Base-by-base conservation (phyloP, 495 filamentous ascomycete genomes). In the Penicillium bialowiezense region DNA sequence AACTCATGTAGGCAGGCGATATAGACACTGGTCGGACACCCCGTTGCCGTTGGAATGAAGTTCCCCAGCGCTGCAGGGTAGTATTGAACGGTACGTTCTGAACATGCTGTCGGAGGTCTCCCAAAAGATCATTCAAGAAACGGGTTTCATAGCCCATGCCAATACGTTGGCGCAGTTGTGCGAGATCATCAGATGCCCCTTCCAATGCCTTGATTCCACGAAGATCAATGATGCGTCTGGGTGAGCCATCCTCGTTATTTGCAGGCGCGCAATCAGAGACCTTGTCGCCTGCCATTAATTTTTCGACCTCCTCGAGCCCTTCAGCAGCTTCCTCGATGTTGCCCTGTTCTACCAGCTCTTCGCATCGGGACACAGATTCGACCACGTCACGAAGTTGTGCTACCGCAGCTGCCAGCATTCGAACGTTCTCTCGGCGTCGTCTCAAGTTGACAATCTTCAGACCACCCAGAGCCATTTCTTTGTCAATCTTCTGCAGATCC, bases 381-480 rank as follows among this genome's bases (percentile, higher is more conserved):
- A 95, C 82, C 36, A 97, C 84, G 40, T 83, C 76, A 46, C 83
- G 82, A 31, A 97, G 77, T 60, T 99, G 93, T 51, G 82, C 79
- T 9, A 93, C 87, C 1, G 93, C 85, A 54, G 90, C 81, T 15
- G 87, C 84, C 10, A 99, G 70, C 62, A 89, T 88, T 38, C 84
- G 78, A 12, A 99, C 69, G 59, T 97, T 99, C 50, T 96, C 89
- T 48, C 85, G 78, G 41, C 88, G 80, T 31, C 87, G 81, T 40
- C 87, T 82, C 62, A 95, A 82, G 32, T 89, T 85, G 6, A 96
- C 83, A 45, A 97, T 83, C 51, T 96, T 86, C 7, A 99, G 64
- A 3, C 93, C 93, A 7, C 86, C 87, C 2, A 90, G 69, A 4
- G 90, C 95, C 74, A 97, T 90, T 51, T 95, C 88, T 37, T 84